These are phyloP conservation scores for Aaosphaeria arxii DNA, from an alignment of 2,329 filamentous ascomycete species.

Conservation along the genomic window DNA sequence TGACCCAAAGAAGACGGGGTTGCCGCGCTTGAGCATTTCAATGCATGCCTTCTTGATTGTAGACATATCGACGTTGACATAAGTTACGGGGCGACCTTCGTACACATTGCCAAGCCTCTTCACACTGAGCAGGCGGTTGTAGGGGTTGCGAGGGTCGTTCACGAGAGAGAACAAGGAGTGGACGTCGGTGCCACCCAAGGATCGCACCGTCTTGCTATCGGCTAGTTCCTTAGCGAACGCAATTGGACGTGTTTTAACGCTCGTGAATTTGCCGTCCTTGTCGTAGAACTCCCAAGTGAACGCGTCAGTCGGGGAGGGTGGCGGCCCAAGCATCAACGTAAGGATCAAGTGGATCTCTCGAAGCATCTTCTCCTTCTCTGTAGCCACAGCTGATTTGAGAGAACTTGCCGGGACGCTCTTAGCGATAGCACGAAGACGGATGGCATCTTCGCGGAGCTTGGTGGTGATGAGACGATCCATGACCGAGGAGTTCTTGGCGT, in stretches of 20 bases:
- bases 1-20: conserved; percentile 84
- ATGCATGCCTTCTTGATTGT: conserved; percentile 72
- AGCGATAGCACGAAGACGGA: conserved; percentile 64
- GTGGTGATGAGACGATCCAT: conserved; percentile 76
- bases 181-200: conserved; percentile 59
- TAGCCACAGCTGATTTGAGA: conserved; percentile 42
- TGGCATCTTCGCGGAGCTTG: conserved; percentile 80
- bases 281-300: conserved; percentile 83
- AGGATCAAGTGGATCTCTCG: conserved; percentile 76
- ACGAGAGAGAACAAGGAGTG: conserved; percentile 75
- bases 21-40: conserved; percentile 71
- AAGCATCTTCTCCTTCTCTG: conserved; percentile 70
- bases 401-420: conserved; percentile 33
- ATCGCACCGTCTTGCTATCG: conserved; percentile 54
- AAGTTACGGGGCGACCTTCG: conserved; percentile 71
- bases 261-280: conserved; percentile 61
- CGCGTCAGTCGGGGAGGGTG: conserved; percentile 64
- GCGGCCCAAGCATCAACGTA: conserved; percentile 78
- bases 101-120: conserved; percentile 78
- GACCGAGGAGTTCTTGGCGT: conserved; percentile 66
- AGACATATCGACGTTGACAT: conserved; percentile 76
- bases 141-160: conserved; percentile 78
- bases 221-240: conserved; percentile 70
- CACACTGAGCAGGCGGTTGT: conserved; percentile 71
- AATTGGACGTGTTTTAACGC: conserved; percentile 63